Percentiles rank a stretch among this genome's conserved stretches.
phyloP scores from a whole-genome alignment of 352 stramenopile genomes.

The Phytophthora multivora region DNA sequence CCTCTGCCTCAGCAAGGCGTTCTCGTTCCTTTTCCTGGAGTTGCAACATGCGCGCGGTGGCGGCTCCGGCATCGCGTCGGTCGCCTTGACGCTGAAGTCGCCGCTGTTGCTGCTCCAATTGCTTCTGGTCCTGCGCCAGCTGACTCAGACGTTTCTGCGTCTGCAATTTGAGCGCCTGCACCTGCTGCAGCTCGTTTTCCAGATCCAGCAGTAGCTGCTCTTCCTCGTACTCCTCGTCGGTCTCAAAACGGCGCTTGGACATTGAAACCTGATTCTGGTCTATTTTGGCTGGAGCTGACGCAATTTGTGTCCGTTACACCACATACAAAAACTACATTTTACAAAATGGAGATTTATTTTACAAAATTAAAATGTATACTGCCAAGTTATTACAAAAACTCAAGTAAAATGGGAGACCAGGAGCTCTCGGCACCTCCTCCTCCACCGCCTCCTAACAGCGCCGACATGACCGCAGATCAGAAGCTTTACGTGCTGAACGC shows the following conservation, averaged over 20 bases:
- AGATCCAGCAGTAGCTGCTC: conserved; percentile 46
- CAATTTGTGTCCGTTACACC: conserved; percentile 11
- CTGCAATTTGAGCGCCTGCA: conserved; percentile 51
- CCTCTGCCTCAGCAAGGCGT: conserved; percentile 30
- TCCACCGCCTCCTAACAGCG: conserved; percentile 9
- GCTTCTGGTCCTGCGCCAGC: conserved; percentile 47
- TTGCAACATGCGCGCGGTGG: conserved; percentile 62
- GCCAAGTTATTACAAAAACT: background rate
- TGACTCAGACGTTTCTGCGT: conserved; percentile 42
- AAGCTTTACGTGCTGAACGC: conserved; percentile 57
- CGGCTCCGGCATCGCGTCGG: conserved; percentile 32
- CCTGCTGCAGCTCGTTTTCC: conserved; percentile 49
- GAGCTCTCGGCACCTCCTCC: conserved; percentile 7
- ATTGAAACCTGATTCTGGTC: conserved; percentile 18
- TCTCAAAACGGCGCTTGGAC: conserved; percentile 25
- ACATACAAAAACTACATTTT: background rate
- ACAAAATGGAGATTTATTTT: no score
- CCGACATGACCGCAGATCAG: conserved; percentile 34
- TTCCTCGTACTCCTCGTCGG: conserved; percentile 42
- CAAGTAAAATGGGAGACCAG: conserved; percentile 5
- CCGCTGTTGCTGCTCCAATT: conserved; percentile 47
- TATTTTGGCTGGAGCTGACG: conserved; percentile 13
- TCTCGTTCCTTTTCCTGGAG: conserved; percentile 64
- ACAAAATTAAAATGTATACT: no score
- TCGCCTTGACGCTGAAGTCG: conserved; percentile 38